These are phyloP conservation scores for Phytopythium chamaehyphon DNA, from an alignment of 352 stramenopile genomes.

Conservation along the genomic window DNA sequence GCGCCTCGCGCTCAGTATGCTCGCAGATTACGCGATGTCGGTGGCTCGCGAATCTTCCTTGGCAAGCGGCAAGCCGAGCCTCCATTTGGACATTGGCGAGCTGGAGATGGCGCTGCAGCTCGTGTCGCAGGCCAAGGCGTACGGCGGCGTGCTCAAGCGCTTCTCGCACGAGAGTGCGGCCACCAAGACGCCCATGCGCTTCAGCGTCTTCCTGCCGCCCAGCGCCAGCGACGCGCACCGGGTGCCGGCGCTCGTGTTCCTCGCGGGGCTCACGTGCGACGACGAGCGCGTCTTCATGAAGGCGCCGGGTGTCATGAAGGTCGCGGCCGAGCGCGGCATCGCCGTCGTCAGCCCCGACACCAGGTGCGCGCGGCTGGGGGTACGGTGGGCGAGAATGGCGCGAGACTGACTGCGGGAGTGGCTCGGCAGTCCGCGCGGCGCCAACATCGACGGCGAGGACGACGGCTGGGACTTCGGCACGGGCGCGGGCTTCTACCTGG, in stretches of 20 bases:
- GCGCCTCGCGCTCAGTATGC: too few relatives aligned
- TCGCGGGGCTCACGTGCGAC: constrained; percentile 96
- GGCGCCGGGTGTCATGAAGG: constrained; percentile 85
- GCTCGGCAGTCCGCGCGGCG: constrained; percentile 86
- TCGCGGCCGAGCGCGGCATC: constrained; percentile 89
- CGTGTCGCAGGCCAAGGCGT: constrained; percentile 72
- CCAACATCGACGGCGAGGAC: constrained; percentile 91
- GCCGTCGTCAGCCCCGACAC: constrained; percentile 96
- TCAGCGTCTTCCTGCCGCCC: constrained; percentile 87
- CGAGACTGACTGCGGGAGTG: too few relatives aligned
- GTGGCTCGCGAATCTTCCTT: too few relatives aligned
- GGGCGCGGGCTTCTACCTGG: constrained; percentile 96
- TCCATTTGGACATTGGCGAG: too few relatives aligned
- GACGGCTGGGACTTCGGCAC: constrained; percentile 97
- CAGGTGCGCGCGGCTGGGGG: constrained; percentile 20
- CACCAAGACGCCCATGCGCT: constrained; percentile 89
- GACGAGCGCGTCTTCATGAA: constrained; percentile 96
- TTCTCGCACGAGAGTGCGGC: constrained; percentile 77
- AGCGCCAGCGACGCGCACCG: constrained; percentile 55
- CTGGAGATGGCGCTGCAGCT: constrained; percentile 66
- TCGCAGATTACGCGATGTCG: too few relatives aligned
- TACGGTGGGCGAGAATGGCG: too few relatives aligned
- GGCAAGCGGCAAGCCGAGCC: too few relatives aligned
- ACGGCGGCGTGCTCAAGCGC: constrained; percentile 78
- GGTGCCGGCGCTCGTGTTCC: constrained; percentile 92